These are phyloP conservation scores for Stachybotrys elegans DNA, from an alignment of 2,329 filamentous ascomycete genomes.

Conservation along the genomic window DNA sequence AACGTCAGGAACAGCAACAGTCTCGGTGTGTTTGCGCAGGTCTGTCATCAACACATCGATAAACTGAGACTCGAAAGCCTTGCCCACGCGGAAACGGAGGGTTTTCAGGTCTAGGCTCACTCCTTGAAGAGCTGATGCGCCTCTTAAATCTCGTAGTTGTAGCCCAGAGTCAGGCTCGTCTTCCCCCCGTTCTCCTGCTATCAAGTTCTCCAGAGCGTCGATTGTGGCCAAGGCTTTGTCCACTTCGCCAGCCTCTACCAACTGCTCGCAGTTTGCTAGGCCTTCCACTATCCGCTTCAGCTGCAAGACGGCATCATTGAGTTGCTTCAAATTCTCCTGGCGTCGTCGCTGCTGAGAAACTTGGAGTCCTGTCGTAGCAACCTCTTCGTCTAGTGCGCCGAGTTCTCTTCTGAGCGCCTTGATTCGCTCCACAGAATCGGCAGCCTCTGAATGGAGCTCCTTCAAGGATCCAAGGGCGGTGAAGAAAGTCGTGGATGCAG, in stretches of 20 bases:
- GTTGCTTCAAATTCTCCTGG: slow-evolving; percentile 76
- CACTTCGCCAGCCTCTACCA: slow-evolving; percentile 79
- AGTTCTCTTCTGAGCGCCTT: slow-evolving; percentile 76
- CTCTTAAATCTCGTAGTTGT: slow-evolving; percentile 63
- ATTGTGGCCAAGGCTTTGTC: slow-evolving; percentile 76
- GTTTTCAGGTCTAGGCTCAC: slow-evolving; percentile 72
- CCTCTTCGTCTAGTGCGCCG: slow-evolving; percentile 74
- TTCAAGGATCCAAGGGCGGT: slow-evolving; percentile 86
- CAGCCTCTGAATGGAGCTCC: slow-evolving; percentile 86
- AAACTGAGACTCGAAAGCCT: slow-evolving; percentile 79
- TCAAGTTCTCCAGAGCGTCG: slow-evolving; percentile 71
- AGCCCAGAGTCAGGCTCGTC: slow-evolving; percentile 20
- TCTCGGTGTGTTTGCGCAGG: slow-evolving; percentile 72
- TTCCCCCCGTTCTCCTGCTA: slow-evolving; percentile 62
- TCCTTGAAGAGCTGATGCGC: slow-evolving; percentile 73
- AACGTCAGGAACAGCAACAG: slow-evolving; percentile 66
- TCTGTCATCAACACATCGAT: slow-evolving; percentile 73
- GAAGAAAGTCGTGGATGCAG: slow-evolving; percentile 93
- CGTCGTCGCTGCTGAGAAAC: slow-evolving; percentile 78
- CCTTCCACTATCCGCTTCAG: slow-evolving; percentile 72
- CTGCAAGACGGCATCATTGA: slow-evolving; percentile 79
- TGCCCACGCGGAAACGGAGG: slow-evolving; percentile 76
- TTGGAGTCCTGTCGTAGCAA: slow-evolving; percentile 78
- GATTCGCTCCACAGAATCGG: slow-evolving; percentile 84
- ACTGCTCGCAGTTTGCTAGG: slow-evolving; percentile 69